Evolutionary conservation across 495 filamentous ascomycete species (phyloP), one percentile per base, ranked within the genome.

Genomic region (Aspergillus steynii): DNA sequence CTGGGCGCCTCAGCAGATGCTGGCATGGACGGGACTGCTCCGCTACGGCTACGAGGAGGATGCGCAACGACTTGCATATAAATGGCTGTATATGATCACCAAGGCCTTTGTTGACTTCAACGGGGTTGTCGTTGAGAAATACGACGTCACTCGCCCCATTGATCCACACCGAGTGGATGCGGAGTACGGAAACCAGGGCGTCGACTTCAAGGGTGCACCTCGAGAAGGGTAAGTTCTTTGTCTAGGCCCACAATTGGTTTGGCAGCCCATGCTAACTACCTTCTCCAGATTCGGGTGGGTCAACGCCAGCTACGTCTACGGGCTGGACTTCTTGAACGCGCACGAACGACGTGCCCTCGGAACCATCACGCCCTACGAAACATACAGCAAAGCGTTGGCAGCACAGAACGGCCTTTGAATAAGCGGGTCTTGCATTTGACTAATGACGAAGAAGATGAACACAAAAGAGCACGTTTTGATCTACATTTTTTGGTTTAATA

Each of bases 1-100:
- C 50, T 99, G 95, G 95, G 94, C 95, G 25, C 95, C 95, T 9
- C 95, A 99, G 81, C 95, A 99, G 78, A 97, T 99, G 77, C 85
- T 99, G 34, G 95, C 95, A 1, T 98, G 96, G 95, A 91, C 88
- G 0, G 96, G 91, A 5, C 80, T 99, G 34, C 82, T 90, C 70
- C 87, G 92, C 15, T 99, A 97, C 68, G 92, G 93, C 25, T 98
- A 95, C 67, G 83, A 90, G 47, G 88, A 92, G 29, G 93, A 96
- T 47, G 93, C 91, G 0, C 88, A 96, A 75, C 81, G 93, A 27
- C 75, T 99, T 46, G 88, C 90, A 0, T 98, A 98, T 75, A 92
- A 91, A 71, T 99, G 95, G 95, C 77, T 96, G 27, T 96, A 92
- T 73, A 98, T 97, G 94, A 90, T 96, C 65, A 96, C 90, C 34